A percentile compares a stretch with the other conserved stretches of the same genome.
Evolutionary conservation across 441 rosid genomes (phyloP).

Genomic region (Jatropha podagrica): DNA sequence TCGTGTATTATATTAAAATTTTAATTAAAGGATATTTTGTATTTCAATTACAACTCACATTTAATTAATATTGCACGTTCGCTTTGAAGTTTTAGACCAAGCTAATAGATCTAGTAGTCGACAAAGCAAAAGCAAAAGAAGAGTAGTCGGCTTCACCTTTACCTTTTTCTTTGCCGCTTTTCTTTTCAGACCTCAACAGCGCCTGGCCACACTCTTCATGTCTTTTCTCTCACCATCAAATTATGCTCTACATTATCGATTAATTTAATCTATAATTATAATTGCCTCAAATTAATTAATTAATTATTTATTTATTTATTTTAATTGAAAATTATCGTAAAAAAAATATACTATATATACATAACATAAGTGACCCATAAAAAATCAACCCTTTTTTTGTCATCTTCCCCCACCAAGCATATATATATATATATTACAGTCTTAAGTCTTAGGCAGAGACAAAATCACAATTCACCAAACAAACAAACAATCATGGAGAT

Average conservation of each 20-base stretch:
- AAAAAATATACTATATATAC: too few relatives aligned
- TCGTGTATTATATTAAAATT: too few relatives aligned
- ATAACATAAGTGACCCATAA: too few relatives aligned
- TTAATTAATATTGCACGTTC: too few relatives aligned
- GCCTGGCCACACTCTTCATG: slow-evolving; percentile 3
- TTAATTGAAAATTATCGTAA: too few relatives aligned
- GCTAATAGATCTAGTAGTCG: neutral
- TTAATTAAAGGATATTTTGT: too few relatives aligned
- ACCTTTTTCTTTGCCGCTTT: slow-evolving; percentile 32
- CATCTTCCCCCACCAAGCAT: neutral
- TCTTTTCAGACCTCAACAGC: slow-evolving; percentile 25
- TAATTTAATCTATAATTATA: too few relatives aligned
- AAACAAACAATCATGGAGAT: slow-evolving; percentile 31
- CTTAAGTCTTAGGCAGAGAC: slow-evolving; percentile 11
- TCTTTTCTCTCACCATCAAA: neutral
- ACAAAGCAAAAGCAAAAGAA: slow-evolving; percentile 17
- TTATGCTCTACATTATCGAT: too few relatives aligned
- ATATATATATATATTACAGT: neutral
- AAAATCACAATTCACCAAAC: slow-evolving; percentile 18
- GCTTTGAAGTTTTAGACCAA: neutral
- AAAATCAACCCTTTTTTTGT: neutral
- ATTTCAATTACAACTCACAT: too few relatives aligned
- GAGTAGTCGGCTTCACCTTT: slow-evolving; percentile 33
- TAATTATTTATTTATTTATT: too few relatives aligned
- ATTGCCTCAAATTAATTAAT: too few relatives aligned